Evolutionary conservation across 73 alveolate genomes (phyloP), one percentile per base, ranked within the genome.

Genomic region (Paramecium sonneborni): DNA sequence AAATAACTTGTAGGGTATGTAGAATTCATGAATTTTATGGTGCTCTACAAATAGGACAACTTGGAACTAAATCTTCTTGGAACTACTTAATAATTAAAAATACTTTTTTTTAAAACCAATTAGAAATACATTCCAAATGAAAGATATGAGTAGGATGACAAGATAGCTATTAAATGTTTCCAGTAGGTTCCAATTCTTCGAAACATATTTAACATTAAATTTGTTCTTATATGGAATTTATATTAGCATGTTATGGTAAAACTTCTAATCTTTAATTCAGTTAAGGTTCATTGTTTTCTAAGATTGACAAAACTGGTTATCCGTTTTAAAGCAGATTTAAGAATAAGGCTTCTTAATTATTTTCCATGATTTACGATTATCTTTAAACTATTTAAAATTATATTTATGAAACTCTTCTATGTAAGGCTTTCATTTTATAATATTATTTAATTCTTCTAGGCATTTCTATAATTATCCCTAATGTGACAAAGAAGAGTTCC

Each of bases 11-110:
- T n/a, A n/a, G n/a, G n/a, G n/a, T n/a, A n/a, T n/a, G n/a, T n/a
- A n/a, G n/a, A n/a, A n/a, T n/a, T 52, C 68, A 52, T 52, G 3
- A 4, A 52, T 52, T 52, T 18, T 52, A 52, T 1, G 68, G 68
- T 52, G 68, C 68, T 62, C 84, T 62, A 62, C 84, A 62, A 62
- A 62, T 62, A 11, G 84, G 84, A 6, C 84, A 62, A 62, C 48
- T 62, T 5, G 39, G 39, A 10, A 30, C 9, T 62, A 10, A 12
- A 62, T 62, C 24, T 26, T 62, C 21, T 62, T 62, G 24, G 1
- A 24, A 15, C 84, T 62, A 62, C 15, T 5, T 3, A 30, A 62
- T 7, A 62, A 4, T 6, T 23, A 0, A 62, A 23, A 3, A 62
- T 62, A 62, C 84, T 26, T 62, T 30, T 62, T 3, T 11, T 26